Evolutionary conservation across 805 yeast genomes (phyloP), one percentile per base, ranked within the genome.

Genomic region (Grigorovia transvaalensis): DNA sequence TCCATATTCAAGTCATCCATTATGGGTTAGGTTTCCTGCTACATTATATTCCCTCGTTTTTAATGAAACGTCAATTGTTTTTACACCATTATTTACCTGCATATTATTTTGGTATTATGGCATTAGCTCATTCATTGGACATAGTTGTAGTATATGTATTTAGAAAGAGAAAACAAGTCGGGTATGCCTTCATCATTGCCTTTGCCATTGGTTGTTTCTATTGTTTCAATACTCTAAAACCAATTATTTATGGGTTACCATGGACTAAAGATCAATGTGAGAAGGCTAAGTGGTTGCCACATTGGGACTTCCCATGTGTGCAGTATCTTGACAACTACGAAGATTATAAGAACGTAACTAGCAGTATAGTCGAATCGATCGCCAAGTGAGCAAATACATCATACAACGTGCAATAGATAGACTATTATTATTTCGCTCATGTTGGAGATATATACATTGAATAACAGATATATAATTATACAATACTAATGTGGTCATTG

Each of bases 81-180:
- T 74, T 90, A 65, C 98, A 90, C 69, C 98, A 90, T 69, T 91
- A 91, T 68, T 71, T 93, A 58, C 97, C 96, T 52, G 88, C 98
- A 1, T 78, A 88, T 50, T 93, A 88, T 72, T 93, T 93, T 69
- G 93, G 88, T 47, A 74, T 87, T 50, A 74, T 88, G 56, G 87
- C 84, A 2, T 71, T 88, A 49, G 86, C 85, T n/a, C 90, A 85
- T 55, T 71, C 76, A 51, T 69, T 82, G 47, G 86, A 83, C 56
- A 68, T 80, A 51, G 56, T 78, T 38, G 75, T 71, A n/a, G 60
- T 68, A 18, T 77, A 74, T 59, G 60, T 74, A 38, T 68, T 73
- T 54, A 65, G 67, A 27, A 70, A 66, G 47, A 76, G 71, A 56
- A 78, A 73, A 58, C 58, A 64, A 43, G 58, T 77, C 41, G 76